Evolutionary conservation across 371 early-diverging fungal genomes (phyloP).

Genomic region (Phascolomyces articulosus): DNA sequence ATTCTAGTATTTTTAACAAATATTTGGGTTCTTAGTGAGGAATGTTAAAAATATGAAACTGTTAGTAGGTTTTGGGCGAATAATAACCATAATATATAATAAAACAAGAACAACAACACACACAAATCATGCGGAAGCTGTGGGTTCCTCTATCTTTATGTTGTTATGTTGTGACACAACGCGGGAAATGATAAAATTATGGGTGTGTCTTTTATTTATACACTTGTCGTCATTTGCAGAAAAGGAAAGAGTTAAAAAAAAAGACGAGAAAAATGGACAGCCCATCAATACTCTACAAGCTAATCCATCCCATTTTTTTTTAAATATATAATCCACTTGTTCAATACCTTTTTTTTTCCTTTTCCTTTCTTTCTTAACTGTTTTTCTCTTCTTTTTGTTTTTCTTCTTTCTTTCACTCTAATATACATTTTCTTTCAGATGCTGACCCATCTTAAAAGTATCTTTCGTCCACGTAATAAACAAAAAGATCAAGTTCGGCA

Average conservation of each 20-base stretch:
- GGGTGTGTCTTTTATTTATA: background rate
- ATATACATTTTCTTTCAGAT: background rate
- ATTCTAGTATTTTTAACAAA: background rate
- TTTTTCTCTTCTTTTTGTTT: background rate
- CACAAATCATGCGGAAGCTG: conserved; percentile 4
- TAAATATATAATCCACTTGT: background rate
- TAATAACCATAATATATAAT: too few species aligned
- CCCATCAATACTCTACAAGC: too few species aligned
- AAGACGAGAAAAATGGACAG: background rate
- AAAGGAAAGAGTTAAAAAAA: background rate
- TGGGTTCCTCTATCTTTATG: too few species aligned
- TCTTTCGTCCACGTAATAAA: conserved; percentile 12
- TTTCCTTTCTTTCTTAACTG: background rate
- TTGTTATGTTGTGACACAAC: background rate
- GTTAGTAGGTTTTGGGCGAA: too few species aligned
- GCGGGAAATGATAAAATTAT: background rate
- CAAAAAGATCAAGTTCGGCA: background rate
- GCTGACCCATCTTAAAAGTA: conserved; percentile 9
- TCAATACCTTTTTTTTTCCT: background rate
- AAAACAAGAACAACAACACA: too few species aligned
- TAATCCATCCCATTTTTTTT: too few species aligned
- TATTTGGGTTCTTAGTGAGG: background rate
- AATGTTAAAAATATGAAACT: background rate
- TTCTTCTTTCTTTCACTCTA: background rate
- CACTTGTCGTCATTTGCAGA: conserved; percentile 5